These are phyloP conservation scores for Sideroxylon spinosum DNA, from an alignment of 179 eudicot genomes.

Conservation along the genomic window DNA sequence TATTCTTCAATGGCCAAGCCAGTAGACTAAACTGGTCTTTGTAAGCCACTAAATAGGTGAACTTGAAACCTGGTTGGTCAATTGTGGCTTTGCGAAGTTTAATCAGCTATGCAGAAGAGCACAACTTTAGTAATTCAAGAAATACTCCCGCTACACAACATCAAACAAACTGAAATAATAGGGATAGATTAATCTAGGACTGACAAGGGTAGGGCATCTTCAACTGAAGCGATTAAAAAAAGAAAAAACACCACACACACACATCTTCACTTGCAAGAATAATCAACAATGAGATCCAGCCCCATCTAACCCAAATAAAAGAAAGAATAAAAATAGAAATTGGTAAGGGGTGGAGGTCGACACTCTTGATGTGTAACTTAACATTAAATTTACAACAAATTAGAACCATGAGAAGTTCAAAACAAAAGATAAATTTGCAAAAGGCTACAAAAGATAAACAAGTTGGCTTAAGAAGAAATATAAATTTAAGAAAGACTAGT, in stretches of 20 bases:
- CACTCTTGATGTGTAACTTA: background rate
- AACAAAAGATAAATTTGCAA: background rate
- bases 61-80: background rate
- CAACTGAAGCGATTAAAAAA: too few relatives aligned
- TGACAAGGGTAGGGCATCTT: background rate
- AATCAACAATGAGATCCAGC: too few relatives aligned
- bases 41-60: background rate
- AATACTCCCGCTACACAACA: background rate
- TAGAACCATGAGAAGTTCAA: background rate
- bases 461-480: too few relatives aligned
- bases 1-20: slow-evolving; percentile 6
- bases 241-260: too few relatives aligned
- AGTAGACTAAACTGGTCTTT: background rate
- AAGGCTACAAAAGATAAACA: background rate
- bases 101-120: background rate
- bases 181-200: background rate
- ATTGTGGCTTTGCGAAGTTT: background rate
- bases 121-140: background rate
- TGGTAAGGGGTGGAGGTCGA: background rate
- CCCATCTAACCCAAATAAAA: too few relatives aligned
- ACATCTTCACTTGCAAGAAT: too few relatives aligned
- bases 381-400: background rate
- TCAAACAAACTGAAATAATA: background rate
- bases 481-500: background rate
- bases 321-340: background rate